A percentile compares a stretch with the other conserved stretches of the same genome.
Evolutionary conservation across 768 basidiomycete species (phyloP).

Genomic region (Terana coerulea): DNA sequence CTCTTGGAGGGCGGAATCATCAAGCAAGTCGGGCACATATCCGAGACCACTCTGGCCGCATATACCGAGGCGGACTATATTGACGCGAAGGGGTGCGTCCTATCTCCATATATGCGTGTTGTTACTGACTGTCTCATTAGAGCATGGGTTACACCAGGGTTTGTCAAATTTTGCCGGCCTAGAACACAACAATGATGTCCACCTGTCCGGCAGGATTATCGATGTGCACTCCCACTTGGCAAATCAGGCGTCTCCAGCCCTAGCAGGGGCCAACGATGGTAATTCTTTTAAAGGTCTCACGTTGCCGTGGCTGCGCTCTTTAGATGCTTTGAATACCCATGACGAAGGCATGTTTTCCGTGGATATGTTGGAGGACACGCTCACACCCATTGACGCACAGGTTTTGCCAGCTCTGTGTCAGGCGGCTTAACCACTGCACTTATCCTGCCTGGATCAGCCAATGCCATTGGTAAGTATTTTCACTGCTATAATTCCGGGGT

Average conservation of each 20-base stretch:
- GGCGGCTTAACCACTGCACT: slow-evolving; percentile 76
- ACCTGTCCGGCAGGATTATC: slow-evolving; percentile 32
- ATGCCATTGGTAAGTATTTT: slow-evolving; percentile 48
- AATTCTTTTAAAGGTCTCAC: slow-evolving; percentile 53
- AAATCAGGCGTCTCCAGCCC: slow-evolving; percentile 25
- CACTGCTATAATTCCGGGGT: background rate
- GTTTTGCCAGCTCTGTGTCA: slow-evolving; percentile 50
- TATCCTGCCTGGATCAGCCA: slow-evolving; percentile 67
- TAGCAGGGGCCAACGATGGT: slow-evolving; percentile 42
- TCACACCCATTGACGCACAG: background rate
- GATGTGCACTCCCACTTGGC: slow-evolving; percentile 60
- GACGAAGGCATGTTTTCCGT: slow-evolving; percentile 34
- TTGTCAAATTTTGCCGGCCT: background rate
- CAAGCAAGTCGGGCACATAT: slow-evolving; percentile 41
- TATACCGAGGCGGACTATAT: slow-evolving; percentile 31
- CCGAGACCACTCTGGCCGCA: background rate
- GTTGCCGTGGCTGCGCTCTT: slow-evolving; percentile 60
- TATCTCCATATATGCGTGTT: background rate
- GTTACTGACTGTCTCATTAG: slow-evolving; percentile 29
- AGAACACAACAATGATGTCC: no score
- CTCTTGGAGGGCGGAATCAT: slow-evolving; percentile 64
- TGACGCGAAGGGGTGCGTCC: slow-evolving; percentile 37
- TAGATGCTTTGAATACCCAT: slow-evolving; percentile 78
- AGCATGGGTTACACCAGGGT: slow-evolving; percentile 63
- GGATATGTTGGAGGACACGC: background rate